These are phyloP conservation scores for Nemania diffusa DNA, from an alignment of 2,329 filamentous ascomycete genomes.

Conservation along the genomic window DNA sequence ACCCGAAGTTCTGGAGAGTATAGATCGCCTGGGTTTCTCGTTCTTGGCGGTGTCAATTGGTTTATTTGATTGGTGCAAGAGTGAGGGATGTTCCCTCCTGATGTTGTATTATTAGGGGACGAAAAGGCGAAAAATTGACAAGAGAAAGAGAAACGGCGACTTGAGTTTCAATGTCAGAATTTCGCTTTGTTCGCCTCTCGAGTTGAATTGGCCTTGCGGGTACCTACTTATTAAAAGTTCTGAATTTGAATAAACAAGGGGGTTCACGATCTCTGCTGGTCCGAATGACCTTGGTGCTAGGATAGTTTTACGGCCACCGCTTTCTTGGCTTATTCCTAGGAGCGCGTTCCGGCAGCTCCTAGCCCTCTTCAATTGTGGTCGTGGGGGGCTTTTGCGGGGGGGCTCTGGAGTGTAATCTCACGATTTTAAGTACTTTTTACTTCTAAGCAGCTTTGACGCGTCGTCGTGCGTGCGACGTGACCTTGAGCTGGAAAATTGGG, in stretches of 20 bases:
- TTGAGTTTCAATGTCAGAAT: background rate
- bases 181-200: background rate
- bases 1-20: slow-evolving; percentile 36
- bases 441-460: background rate
- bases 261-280: slow-evolving; percentile 40
- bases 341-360: slow-evolving; percentile 20
- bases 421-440: slow-evolving; percentile 18
- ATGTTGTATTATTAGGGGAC: background rate
- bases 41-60: slow-evolving; percentile 26
- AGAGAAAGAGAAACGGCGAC: background rate
- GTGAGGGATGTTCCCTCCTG: background rate
- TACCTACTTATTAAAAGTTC: background rate
- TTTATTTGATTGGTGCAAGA: slow-evolving; percentile 15
- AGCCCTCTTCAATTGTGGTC: slow-evolving; percentile 10
- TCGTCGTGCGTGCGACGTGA: background rate
- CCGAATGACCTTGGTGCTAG: slow-evolving; percentile 37
- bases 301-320: slow-evolving; percentile 33
- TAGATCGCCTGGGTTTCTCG: slow-evolving; percentile 30
- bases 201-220: background rate
- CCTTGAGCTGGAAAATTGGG: background rate
- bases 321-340: slow-evolving; percentile 30
- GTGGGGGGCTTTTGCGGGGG: slow-evolving; percentile 31
- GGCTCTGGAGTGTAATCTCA: slow-evolving; percentile 23
- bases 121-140: background rate
- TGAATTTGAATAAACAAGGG: slow-evolving; percentile 23